Evolutionary conservation across 23 red algal genomes (phyloP).

Genomic region (Agarophyton chilense): DNA sequence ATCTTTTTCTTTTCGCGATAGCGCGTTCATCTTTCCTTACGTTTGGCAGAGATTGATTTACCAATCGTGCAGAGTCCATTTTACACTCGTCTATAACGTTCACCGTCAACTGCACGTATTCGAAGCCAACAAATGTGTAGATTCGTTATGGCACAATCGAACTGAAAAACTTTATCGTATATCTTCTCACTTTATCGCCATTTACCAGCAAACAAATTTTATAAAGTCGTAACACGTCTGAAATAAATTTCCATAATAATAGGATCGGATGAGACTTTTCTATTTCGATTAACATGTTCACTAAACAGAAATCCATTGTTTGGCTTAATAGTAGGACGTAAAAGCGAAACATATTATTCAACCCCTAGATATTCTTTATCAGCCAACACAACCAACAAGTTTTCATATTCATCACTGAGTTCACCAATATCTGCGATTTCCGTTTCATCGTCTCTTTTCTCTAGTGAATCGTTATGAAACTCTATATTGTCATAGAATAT

Average conservation of each 20-base stretch:
- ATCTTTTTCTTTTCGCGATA: background rate
- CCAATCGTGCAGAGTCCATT: background rate
- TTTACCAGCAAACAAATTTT: background rate
- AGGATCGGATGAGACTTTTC: background rate
- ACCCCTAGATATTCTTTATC: constrained; percentile 37
- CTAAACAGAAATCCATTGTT: background rate
- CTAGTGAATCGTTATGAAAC: background rate
- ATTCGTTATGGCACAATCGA: background rate
- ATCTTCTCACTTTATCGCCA: background rate
- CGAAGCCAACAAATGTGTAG: background rate
- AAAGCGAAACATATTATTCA: background rate
- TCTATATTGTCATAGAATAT: constrained; percentile 11
- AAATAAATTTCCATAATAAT: constrained; percentile 2
- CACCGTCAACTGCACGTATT: background rate
- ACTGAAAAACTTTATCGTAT: constrained; percentile 5
- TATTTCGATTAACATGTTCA: background rate
- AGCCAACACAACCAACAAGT: background rate
- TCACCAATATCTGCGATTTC: background rate
- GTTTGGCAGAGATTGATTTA: background rate
- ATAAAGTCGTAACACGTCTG: background rate
- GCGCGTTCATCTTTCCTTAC: no score
- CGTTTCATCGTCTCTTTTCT: constrained; percentile 16
- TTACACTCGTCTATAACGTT: background rate
- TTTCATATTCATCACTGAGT: background rate
- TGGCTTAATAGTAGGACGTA: constrained; percentile 10